Percentiles rank a stretch among this genome's conserved stretches.
phyloP scores from a whole-genome alignment of 169 alveolate species.

The Plasmodium inui region DNA sequence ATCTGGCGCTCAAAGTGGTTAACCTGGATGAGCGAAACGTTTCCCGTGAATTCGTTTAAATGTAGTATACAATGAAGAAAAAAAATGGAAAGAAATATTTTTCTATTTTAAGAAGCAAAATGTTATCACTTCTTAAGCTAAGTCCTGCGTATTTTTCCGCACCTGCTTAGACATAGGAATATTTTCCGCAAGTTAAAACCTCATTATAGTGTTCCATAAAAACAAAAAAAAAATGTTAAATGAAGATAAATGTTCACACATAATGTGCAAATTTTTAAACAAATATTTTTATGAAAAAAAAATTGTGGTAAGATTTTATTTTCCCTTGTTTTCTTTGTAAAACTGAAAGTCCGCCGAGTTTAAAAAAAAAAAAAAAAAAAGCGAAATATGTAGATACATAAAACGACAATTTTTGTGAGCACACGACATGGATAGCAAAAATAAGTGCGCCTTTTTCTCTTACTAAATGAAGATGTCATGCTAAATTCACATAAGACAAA shows the following conservation, averaged over 20 bases:
- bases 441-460: neutral
- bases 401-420: neutral
- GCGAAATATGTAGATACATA: neutral
- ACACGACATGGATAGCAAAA: neutral
- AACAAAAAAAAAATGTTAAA: conserved; percentile 6
- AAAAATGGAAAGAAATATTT: neutral
- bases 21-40: neutral
- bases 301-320: neutral
- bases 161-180: neutral
- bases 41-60: neutral
- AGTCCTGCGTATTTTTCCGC: neutral
- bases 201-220: conserved; percentile 1
- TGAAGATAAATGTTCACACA: conserved; percentile 2
- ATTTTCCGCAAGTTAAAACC: neutral
- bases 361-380: conserved; percentile 1
- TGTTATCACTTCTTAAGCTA: neutral
- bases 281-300: conserved; percentile 4
- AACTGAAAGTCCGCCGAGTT: neutral
- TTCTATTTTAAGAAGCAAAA: neutral
- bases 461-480: neutral
- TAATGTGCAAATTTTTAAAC: neutral
- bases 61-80: neutral
- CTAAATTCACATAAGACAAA: conserved; percentile 2
- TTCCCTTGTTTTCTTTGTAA: neutral
- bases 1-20: neutral